Evolutionary conservation across 768 basidiomycete genomes (phyloP), one percentile per base, ranked within the genome.

Genomic region (Lanmaoa rubissima): DNA sequence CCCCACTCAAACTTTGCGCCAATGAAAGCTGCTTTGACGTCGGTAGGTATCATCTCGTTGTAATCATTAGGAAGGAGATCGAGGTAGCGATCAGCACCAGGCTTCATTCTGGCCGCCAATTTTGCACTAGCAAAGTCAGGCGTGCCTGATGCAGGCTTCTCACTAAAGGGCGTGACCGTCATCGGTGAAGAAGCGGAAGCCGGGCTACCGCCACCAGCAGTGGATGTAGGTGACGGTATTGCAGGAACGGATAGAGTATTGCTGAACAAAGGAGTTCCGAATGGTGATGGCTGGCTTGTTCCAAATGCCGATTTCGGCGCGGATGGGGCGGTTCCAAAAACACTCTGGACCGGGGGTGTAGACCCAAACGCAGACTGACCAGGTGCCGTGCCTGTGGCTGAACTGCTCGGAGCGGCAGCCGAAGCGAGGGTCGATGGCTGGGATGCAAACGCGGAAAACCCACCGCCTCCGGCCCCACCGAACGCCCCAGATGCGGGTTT

Each of bases 1-100:
- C 85, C 82, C 78, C 82, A 87, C 64, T 83, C 83, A 62, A 91
- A 92, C 70, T 72, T 82, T 52, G 75, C 72, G 19, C 71, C 71
- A 59, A 74, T 65, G 63, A 90, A 90, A 40, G 84, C 84, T 7
- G 79, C 78, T 62, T 76, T 67, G 51, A 75, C 80, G 6, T 63
- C 65, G 47, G 73, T 65, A 2, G 90, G 87, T 26, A 90, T 61
- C 19, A 81, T 67, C 49, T 80, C 72, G 36, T 75, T 57, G 69
- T 91, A 92, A 61, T 85, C 78, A n/a, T 63, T 60, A 7, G 87
- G 88, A 34, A 91, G 74, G 26, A 79, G 65, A 34, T 54, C 62
- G 55, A 84, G 83, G 62, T 87, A 88, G 54, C 80, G 80, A 58
- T 83, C 80, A 39, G 74, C 58, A 8, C 77, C 81, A 2, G 79